Base-by-base conservation (phyloP, 1,284 basidiomycete species). In the Xerocomus minutiporus region DNA sequence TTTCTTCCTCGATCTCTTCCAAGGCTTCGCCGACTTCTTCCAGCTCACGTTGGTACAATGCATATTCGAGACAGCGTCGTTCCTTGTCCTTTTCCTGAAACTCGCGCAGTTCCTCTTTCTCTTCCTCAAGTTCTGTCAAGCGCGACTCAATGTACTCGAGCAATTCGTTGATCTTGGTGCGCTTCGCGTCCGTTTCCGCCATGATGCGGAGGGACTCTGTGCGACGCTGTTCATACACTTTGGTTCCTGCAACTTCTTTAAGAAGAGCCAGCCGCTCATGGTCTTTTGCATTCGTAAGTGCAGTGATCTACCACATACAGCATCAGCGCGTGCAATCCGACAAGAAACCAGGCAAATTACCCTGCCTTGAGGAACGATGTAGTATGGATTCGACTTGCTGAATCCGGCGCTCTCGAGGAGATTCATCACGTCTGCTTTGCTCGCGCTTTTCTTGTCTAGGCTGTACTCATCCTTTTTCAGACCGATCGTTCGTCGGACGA, bases 391-490 rank as follows among this genome's bases (percentile, higher is more conserved):
- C 35, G 90, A 91, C 67, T 93, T 89, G 69, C 91, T 94, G 75
- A 99, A 99, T 2, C 97, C 96, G 0, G 97, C 97, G 62, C 86
- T 91, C 70, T 97, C 94, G 28, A 97, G 80, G 17, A 97, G 75
- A 65, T 91, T 95, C 91, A 96, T 95, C 25, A 99, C 93, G 63
- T 99, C 97, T 5, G 93, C 94, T 71, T 97, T 98, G 70, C 86
- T 92, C 0, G 91, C 90, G 57, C 87, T 92, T 75, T 97, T 98
- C 74, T 91, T 88, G 73, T 99, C 97, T 43, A 99, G 78, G 59
- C 90, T 92, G 74, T 98, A 99, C 73, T 99, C 97, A 67, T 99
- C 97, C 75, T 99, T 99, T 78, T 99, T 98, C 46, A 94, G 72
- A 57, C 97, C 97, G 55, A 99, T 98, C 2, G 97, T 99, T 40